Percentiles rank a stretch among this genome's conserved stretches.
Conservation (phyloP, 768 basidiomycete genomes). For the Lactarius akahatsu region DNA sequence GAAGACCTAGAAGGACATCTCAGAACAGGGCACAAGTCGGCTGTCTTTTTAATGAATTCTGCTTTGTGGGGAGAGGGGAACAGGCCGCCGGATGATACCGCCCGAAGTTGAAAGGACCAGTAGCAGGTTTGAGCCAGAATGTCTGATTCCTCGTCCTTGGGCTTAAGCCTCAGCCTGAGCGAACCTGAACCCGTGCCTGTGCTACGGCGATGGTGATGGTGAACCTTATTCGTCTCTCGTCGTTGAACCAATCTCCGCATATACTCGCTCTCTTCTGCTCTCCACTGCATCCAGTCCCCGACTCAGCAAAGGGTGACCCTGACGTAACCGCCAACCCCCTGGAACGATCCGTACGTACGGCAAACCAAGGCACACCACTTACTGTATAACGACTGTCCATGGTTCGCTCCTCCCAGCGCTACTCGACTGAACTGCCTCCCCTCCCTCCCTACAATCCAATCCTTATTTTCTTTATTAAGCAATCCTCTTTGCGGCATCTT, state of each 20-base stretch:
- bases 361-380: slow-evolving; percentile 14
- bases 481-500: slow-evolving; percentile 21
- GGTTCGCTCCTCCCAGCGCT: slow-evolving; percentile 25
- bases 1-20: slow-evolving; percentile 22
- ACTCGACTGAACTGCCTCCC: slow-evolving; percentile 15
- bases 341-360: slow-evolving; percentile 5
- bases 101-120: slow-evolving; percentile 1
- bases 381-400: neutral
- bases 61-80: slow-evolving; percentile 8
- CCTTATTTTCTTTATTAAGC: slow-evolving; percentile 14
- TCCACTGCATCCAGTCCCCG: slow-evolving; percentile 15
- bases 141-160: neutral
- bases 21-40: slow-evolving; percentile 13
- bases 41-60: slow-evolving; percentile 32
- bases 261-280: slow-evolving; percentile 37
- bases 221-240: slow-evolving; percentile 11
- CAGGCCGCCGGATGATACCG: slow-evolving; percentile 12
- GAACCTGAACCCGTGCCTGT: slow-evolving; percentile 3
- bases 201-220: neutral
- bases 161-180: slow-evolving; percentile 2
- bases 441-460: slow-evolving; percentile 8
- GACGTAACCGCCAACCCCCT: slow-evolving; percentile 25
- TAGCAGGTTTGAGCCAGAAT: neutral
- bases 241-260: slow-evolving; percentile 42
- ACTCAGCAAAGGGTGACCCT: slow-evolving; percentile 19